These are phyloP conservation scores for Penicillium freii DNA, from an alignment of 2,329 filamentous ascomycete genomes.

Conservation along the genomic window DNA sequence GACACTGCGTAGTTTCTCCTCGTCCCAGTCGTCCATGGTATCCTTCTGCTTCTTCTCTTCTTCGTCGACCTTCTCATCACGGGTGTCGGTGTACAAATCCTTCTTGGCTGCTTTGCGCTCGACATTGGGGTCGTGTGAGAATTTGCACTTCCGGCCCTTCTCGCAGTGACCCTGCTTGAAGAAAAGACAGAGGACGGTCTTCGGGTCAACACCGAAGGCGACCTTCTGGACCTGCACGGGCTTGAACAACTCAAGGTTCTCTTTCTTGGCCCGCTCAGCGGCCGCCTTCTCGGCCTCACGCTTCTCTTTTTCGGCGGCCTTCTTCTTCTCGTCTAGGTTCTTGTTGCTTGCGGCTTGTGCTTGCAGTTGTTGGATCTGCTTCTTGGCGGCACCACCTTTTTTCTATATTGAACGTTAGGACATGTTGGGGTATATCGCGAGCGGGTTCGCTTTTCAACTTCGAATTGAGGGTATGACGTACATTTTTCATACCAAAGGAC, in stretches of 20 bases:
- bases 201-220: constrained; percentile 94
- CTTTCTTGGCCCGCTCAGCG: constrained; percentile 77
- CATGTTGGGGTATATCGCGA: not conserved
- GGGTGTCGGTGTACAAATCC: constrained; percentile 82
- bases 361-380: constrained; percentile 80
- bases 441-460: not conserved
- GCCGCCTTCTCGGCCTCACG: constrained; percentile 88
- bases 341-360: constrained; percentile 71
- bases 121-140: constrained; percentile 83
- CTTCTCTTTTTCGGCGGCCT: constrained; percentile 61
- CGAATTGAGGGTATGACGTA: constrained; percentile 34
- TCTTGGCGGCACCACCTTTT: constrained; percentile 88
- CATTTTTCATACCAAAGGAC: constrained; percentile 99
- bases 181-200: constrained; percentile 94
- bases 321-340: constrained; percentile 83
- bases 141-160: constrained; percentile 97
- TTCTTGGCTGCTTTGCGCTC: constrained; percentile 92
- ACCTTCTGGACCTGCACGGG: constrained; percentile 97
- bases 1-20: constrained; percentile 88
- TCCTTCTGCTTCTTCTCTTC: constrained; percentile 77
- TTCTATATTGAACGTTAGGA: constrained; percentile 54
- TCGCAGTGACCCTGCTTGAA: constrained; percentile 97
- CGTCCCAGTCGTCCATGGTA: constrained; percentile 95
- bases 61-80: constrained; percentile 66
- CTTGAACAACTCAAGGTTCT: constrained; percentile 79